These are phyloP conservation scores for Dunaliella primolecta DNA, from an alignment of 139 green algal species.

Conservation along the genomic window DNA sequence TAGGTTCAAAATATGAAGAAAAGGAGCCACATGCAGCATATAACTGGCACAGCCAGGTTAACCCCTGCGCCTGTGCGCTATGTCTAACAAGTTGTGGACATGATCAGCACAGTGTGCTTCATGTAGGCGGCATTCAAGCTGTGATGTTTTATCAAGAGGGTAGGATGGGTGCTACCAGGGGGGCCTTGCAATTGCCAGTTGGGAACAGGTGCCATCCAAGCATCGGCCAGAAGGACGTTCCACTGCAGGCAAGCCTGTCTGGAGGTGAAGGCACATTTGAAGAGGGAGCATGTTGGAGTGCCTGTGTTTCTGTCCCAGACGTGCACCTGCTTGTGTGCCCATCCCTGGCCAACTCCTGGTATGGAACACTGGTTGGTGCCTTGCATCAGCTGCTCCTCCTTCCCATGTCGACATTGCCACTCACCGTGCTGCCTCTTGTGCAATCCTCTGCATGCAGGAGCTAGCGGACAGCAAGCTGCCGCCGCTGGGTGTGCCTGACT, in stretches of 20 bases:
- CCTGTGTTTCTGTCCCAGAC: slow-evolving; percentile 23
- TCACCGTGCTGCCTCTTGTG: neutral
- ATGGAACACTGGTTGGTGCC: too few species aligned
- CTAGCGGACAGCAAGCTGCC: neutral
- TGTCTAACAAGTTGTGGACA: too few species aligned
- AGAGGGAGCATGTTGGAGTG: slow-evolving; percentile 21
- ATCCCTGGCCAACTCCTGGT: slow-evolving; percentile 2
- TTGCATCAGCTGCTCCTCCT: too few species aligned
- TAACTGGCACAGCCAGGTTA: too few species aligned
- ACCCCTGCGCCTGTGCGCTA: too few species aligned
- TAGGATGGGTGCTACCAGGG: neutral
- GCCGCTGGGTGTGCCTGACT: neutral
- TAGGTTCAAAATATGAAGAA: too few species aligned
- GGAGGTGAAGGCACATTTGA: slow-evolving; percentile 22
- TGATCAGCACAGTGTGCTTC: too few species aligned
- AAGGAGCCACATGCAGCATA: too few species aligned
- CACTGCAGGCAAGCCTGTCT: neutral
- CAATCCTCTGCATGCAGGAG: too few species aligned
- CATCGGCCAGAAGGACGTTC: neutral
- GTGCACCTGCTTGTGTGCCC: slow-evolving; percentile 24
- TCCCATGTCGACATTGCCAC: too few species aligned
- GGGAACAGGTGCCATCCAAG: neutral
- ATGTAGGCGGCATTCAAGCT: too few species aligned
- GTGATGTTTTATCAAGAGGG: neutral
- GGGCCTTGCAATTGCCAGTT: neutral